A percentile compares a stretch with the other conserved stretches of the same genome.
These are phyloP conservation scores for Globisporangium camurandrum DNA, from an alignment of 352 stramenopile genomes.

Conservation along the genomic window DNA sequence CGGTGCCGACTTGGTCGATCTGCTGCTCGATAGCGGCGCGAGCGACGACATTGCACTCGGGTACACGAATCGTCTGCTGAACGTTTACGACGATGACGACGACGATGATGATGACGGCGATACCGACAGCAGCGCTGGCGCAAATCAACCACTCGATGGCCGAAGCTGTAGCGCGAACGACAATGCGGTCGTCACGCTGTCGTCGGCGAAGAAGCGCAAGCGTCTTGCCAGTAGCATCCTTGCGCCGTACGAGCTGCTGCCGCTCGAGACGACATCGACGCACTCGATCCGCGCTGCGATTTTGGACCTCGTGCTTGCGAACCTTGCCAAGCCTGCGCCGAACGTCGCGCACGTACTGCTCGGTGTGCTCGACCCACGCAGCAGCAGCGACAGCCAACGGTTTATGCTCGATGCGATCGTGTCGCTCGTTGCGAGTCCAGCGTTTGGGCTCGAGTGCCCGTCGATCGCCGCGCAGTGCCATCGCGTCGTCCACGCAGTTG, in stretches of 20 bases:
- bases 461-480: slow-evolving; percentile 59
- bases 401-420: slow-evolving; percentile 60
- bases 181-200: slow-evolving; percentile 25
- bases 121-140: slow-evolving; percentile 2
- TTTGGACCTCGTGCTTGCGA: slow-evolving; percentile 72
- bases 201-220: slow-evolving; percentile 33
- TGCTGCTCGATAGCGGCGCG: slow-evolving; percentile 57
- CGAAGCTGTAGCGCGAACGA: too few relatives aligned
- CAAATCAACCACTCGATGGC: too few relatives aligned
- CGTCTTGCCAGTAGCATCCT: slow-evolving; percentile 34
- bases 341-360: slow-evolving; percentile 74
- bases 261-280: slow-evolving; percentile 23
- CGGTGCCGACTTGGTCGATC: slow-evolving; percentile 49
- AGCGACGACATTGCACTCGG: slow-evolving; percentile 64
- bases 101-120: slow-evolving; percentile 16
- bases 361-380: slow-evolving; percentile 36
- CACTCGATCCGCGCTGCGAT: slow-evolving; percentile 59
- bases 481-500: slow-evolving; percentile 51
- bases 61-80: slow-evolving; percentile 76
- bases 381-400: slow-evolving; percentile 37
- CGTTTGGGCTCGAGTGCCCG: slow-evolving; percentile 60
- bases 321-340: slow-evolving; percentile 62
- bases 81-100: slow-evolving; percentile 47
- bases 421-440: slow-evolving; percentile 60
- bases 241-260: slow-evolving; percentile 39